These are phyloP conservation scores for Microstegium vimineum DNA, from an alignment of 176 grass and related monocot species.

Conservation along the genomic window DNA sequence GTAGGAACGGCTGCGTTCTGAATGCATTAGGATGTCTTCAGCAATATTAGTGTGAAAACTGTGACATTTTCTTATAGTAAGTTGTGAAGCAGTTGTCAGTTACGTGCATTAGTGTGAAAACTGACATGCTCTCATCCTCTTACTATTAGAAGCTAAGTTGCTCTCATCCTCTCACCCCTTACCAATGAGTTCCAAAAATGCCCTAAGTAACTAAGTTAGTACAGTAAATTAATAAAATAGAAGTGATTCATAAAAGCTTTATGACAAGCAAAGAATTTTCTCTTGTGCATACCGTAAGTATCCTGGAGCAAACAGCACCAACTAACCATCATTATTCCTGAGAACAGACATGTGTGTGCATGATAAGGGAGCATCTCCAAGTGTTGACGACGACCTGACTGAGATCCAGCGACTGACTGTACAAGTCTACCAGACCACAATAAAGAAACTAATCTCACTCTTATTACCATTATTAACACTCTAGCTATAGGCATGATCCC, in stretches of 20 bases:
- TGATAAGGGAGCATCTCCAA: neutral
- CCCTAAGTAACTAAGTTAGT: neutral
- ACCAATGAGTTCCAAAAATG: neutral
- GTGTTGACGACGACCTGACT: neutral
- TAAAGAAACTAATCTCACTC: conserved; percentile 31
- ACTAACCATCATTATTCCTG: neutral
- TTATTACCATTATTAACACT: neutral
- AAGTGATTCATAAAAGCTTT: neutral
- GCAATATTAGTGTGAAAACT: neutral
- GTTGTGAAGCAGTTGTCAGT: too few species aligned
- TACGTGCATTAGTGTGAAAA: too few species aligned
- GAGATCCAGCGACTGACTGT: conserved; percentile 15
- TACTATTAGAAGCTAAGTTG: too few species aligned
- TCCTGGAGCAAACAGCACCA: neutral
- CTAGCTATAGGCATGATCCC: conserved; percentile 16
- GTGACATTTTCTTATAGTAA: neutral
- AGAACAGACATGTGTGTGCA: neutral
- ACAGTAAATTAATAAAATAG: neutral
- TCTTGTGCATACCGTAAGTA: neutral
- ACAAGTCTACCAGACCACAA: conserved; percentile 1
- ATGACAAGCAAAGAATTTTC: neutral
- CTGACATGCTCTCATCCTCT: too few species aligned
- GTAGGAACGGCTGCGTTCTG: neutral
- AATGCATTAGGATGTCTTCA: too few species aligned
- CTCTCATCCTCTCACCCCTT: too few species aligned